Conservation (phyloP, 225 moss, liverwort and hornwort genomes). For the Ulota crispa region DNA sequence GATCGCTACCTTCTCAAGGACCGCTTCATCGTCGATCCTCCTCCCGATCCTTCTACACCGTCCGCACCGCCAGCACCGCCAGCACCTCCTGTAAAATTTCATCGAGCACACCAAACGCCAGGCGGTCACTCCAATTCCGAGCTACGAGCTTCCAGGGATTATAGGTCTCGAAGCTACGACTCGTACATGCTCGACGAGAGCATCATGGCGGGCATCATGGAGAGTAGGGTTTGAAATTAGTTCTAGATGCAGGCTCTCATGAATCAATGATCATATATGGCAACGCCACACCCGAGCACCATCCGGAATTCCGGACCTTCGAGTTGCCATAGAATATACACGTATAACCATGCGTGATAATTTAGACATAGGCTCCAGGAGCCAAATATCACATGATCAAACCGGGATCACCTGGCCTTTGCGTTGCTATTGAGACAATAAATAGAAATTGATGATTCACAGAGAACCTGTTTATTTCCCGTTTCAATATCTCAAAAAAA, state of each 20-base stretch:
- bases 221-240: neutral
- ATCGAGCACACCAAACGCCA: neutral
- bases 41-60: neutral
- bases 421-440: neutral
- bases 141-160: slow-evolving; percentile 16
- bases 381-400: neutral
- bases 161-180: slow-evolving; percentile 37
- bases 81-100: slow-evolving; percentile 19
- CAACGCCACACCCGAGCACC: neutral
- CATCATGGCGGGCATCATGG: neutral
- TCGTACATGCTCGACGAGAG: slow-evolving; percentile 14
- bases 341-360: neutral
- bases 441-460: slow-evolving; percentile 17
- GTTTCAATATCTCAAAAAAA: slow-evolving; percentile 15
- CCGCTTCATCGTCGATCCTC: slow-evolving; percentile 35
- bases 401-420: neutral
- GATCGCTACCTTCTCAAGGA: slow-evolving; percentile 37
- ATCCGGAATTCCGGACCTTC: neutral
- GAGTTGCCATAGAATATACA: neutral
- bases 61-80: neutral
- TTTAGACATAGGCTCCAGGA: neutral
- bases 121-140: neutral
- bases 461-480: slow-evolving; percentile 18
- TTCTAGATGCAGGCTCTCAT: neutral
- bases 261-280: neutral